These are phyloP conservation scores for Heterobasidion occidentale DNA, from an alignment of 1,284 basidiomycete genomes.

Conservation along the genomic window DNA sequence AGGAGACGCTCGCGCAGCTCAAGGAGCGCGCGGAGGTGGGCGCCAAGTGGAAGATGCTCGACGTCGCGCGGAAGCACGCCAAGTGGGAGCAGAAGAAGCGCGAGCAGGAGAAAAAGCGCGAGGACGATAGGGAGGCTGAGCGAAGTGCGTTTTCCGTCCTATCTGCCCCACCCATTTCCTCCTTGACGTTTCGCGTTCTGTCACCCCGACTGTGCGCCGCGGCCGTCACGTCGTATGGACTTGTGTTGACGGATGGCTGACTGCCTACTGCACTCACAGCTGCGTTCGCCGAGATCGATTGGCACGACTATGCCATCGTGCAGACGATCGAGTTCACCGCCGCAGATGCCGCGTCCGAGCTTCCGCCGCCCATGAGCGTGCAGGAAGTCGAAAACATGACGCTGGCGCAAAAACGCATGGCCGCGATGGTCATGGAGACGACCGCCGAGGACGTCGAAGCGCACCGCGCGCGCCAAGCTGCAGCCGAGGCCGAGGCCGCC, in stretches of 20 bases:
- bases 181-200: neutral
- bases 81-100: conserved; percentile 84
- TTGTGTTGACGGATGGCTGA: neutral
- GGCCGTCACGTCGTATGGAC: no score
- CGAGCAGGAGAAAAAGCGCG: conserved; percentile 79
- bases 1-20: conserved; percentile 67
- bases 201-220: no score
- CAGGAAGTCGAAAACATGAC: conserved; percentile 96
- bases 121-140: conserved; percentile 88
- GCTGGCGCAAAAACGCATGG: conserved; percentile 95
- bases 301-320: conserved; percentile 99
- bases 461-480: conserved; percentile 69
- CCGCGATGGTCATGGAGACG: conserved; percentile 96
- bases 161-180: conserved; percentile 2
- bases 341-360: conserved; percentile 83
- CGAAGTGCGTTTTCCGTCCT: conserved; percentile 43
- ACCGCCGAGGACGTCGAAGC: conserved; percentile 81
- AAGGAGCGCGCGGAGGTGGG: conserved; percentile 53
- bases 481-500: conserved; percentile 70
- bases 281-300: conserved; percentile 96
- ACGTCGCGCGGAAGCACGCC: conserved; percentile 71
- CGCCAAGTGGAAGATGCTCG: conserved; percentile 72
- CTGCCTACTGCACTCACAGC: conserved; percentile 31
- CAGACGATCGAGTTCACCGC: conserved; percentile 98
- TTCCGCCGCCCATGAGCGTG: conserved; percentile 92